phyloP scores from a whole-genome alignment of 2,329 filamentous ascomycete genomes.

The Cordyceps tenuipes region DNA sequence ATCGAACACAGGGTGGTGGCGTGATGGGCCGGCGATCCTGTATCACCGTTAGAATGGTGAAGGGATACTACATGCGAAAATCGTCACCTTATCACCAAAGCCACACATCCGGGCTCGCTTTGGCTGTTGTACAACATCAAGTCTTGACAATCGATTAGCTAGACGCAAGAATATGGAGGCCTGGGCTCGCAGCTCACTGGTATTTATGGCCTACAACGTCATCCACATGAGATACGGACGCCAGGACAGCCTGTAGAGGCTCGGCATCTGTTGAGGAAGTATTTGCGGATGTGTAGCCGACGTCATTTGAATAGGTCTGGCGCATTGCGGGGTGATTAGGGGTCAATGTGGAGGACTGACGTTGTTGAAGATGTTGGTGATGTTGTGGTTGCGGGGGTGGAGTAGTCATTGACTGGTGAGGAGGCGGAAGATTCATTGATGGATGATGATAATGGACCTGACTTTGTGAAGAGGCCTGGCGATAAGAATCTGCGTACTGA shows the following conservation, averaged over 20 bases:
- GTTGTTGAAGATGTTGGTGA: neutral
- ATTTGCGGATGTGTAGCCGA: neutral
- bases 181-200: conserved; percentile 20
- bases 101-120: conserved; percentile 95
- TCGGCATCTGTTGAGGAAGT: neutral
- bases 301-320: neutral
- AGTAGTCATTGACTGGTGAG: neutral
- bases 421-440: neutral
- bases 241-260: conserved; percentile 14
- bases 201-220: conserved; percentile 27
- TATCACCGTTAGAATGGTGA: neutral
- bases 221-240: conserved; percentile 27
- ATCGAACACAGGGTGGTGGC: conserved; percentile 81
- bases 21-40: conserved; percentile 94
- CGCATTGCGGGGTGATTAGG: neutral
- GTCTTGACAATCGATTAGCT: conserved; percentile 33
- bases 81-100: conserved; percentile 84
- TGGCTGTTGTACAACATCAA: conserved; percentile 84
- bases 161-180: neutral
- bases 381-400: neutral
- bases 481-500: conserved; percentile 7
- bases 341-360: neutral
- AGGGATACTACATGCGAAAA: neutral
- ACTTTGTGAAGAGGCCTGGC: neutral
- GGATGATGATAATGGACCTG: neutral